Base-by-base conservation (phyloP, 441 rosid species). In the Melastoma candidum region DNA sequence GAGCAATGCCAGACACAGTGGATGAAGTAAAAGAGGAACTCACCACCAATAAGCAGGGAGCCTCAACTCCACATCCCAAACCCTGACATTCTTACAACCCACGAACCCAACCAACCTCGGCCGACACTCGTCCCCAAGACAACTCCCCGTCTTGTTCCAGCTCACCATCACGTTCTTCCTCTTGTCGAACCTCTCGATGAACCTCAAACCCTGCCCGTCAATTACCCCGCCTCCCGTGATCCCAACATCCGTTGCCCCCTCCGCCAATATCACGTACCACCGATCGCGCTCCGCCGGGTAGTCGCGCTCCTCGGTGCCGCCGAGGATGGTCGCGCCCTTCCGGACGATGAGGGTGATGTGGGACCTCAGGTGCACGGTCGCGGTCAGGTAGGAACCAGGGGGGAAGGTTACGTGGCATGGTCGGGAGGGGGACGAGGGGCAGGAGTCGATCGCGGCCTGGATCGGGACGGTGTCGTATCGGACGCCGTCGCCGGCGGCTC, bases 1-100 rank as follows among this genome's bases (percentile, higher is more conserved):
- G 24, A 13, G 47, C 24, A 13, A 13, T 26, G 25, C 6, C 4
- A 36, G 9, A 24, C 6, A 11, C 8, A 51, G 4, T 22, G 17
- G 1, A 47, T 11, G 10, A 1, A 9, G 1, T 6, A 12, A 2
- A 1, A 26, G 26, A 24, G 7, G 2, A 22, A 69, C 84, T 65
- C 17, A 90, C 98, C 98, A 87, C 95, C 96, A 87, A 60, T 87
- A 90, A 41, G 95, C 95, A 17, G 96, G 96, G 58, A 78, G 71
- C 1, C 51, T 77, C 10, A 90, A 55, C 9, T 54, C 69, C 48
- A 85, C 66, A 61, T 85, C 80, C 88, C 81, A 82, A 69, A 85
- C 70, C 3, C 58, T 57, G 44, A 82, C 87, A 49, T 84, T 78
- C 2, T 17, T 74, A 36, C 81, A 90, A 36, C 74, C 76, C 1